Percentiles rank a stretch among this genome's conserved stretches.
Evolutionary conservation across 2,329 filamentous ascomycete species (phyloP).

Genomic region (Pseudogymnoascus sp.): DNA sequence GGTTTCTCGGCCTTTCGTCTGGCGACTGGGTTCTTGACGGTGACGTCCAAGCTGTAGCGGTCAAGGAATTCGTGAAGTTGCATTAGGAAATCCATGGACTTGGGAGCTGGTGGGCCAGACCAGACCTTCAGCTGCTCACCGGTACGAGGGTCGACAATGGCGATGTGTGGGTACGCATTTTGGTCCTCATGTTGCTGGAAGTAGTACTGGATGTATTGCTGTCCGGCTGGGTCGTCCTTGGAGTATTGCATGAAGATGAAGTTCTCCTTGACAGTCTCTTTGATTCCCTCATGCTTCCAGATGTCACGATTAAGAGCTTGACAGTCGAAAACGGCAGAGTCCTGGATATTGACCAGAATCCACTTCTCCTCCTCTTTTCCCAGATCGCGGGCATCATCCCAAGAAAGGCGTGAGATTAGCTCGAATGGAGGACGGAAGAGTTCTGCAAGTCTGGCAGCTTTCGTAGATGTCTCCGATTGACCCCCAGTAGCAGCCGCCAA

Average conservation of each 20-base stretch:
- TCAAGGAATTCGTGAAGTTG: constrained; percentile 96
- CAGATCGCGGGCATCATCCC: constrained; percentile 76
- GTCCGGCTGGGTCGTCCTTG: constrained; percentile 72
- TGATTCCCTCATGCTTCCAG: constrained; percentile 81
- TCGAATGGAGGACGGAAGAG: constrained; percentile 91
- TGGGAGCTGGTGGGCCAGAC: constrained; percentile 76
- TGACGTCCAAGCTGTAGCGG: constrained; percentile 80
- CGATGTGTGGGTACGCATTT: constrained; percentile 93
- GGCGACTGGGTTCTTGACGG: constrained; percentile 89
- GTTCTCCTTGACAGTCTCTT: constrained; percentile 77
- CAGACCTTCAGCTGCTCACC: constrained; percentile 97
- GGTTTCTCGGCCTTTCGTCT: constrained; percentile 64
- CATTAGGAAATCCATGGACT: constrained; percentile 74
- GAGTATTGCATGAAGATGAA: constrained; percentile 95
- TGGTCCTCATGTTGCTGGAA: constrained; percentile 70
- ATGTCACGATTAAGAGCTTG: constrained; percentile 90
- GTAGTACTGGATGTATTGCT: constrained; percentile 86
- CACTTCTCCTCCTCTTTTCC: constrained; percentile 88
- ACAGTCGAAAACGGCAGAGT: constrained; percentile 88
- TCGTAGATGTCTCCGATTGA: constrained; percentile 58
- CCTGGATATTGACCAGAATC: constrained; percentile 93
- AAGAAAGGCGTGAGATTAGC: constrained; percentile 71
- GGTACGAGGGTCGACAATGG: constrained; percentile 89
- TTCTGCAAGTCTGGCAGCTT: constrained; percentile 76
- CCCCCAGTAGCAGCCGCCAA: constrained; percentile 58